Evolutionary conservation across 306 rosid species (phyloP), one percentile per base, ranked within the genome.

Genomic region (Trifolium pratense): DNA sequence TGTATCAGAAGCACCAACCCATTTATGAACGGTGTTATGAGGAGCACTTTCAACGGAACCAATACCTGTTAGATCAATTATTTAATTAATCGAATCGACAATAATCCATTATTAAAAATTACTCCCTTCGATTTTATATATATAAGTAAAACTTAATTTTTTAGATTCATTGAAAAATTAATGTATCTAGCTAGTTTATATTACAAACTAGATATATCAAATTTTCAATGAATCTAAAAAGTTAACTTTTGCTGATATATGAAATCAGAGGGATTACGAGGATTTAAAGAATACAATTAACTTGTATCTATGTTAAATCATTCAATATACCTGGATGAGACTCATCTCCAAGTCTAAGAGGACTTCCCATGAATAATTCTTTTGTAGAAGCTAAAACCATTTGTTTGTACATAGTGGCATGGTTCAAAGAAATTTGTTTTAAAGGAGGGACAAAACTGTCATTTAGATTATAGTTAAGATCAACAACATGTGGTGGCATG

Each of bases 11-110:
- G 63, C 39, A 9, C 98, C 96, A 1, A 66, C 25, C 92, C 93
- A 88, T 0, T 32, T 1, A 63, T 92, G 98, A 7, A 92, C 70
- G 1, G 89, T 71, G 17, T 73, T 82, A 46, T 92, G 97, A 2
- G 97, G 96, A 42, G 80, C 74, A 2, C 7, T 40, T 80, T 89
- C 93, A 0, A 92, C 0, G 0, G 92, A 51, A 1, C 97, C 97
- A 0, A 46, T 61, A 2, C 87, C 91, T 0, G 45, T 8, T 7
- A 37, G 4, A 39, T 39, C 10, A 39, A 39, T 39, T 36, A 36
- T 29, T 29, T 29, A 29, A 29, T 29, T 29, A 29, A 29, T 29
- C 6, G 4, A 29, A 4, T 29, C 6, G 1, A 29, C 32, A 29
- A 29, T 29, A 29, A 29, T 29, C 32, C 6, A 29, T 29, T 29